A percentile compares a stretch with the other conserved stretches of the same genome.
Evolutionary conservation across 2,329 filamentous ascomycete species (phyloP).

Genomic region (Grosmannia clavigera): DNA sequence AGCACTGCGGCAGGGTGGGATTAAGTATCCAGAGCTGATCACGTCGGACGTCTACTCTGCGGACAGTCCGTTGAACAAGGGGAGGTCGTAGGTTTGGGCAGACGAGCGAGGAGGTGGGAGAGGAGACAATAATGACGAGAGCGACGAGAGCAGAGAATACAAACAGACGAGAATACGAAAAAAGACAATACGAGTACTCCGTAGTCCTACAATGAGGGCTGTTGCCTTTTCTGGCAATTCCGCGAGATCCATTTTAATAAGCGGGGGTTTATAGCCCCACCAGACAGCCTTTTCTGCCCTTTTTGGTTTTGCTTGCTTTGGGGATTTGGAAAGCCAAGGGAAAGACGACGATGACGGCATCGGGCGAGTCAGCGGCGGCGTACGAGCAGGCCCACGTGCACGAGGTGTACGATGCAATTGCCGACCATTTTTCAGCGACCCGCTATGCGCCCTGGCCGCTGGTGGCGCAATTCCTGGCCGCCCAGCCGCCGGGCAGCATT

Average conservation of each 20-base stretch:
- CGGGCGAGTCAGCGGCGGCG: conserved; percentile 13
- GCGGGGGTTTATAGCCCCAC: too few relatives aligned
- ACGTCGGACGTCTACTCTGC: conserved; percentile 45
- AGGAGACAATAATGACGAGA: neutral
- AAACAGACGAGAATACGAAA: too few relatives aligned
- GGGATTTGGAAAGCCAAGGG: too few relatives aligned
- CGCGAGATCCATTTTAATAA: neutral
- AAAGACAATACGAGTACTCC: neutral
- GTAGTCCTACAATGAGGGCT: neutral
- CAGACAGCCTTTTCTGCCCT: too few relatives aligned
- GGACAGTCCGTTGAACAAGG: conserved; percentile 50
- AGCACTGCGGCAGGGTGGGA: conserved; percentile 38
- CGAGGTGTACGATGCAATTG: conserved; percentile 78
- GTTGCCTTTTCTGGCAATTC: neutral
- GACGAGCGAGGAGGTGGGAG: neutral
- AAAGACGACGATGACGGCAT: neutral
- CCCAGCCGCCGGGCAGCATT: conserved; percentile 55
- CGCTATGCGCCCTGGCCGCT: conserved; percentile 84
- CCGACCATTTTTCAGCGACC: conserved; percentile 71
- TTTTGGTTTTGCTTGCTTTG: too few relatives aligned
- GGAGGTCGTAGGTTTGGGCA: conserved; percentile 19
- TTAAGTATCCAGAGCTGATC: conserved; percentile 43
- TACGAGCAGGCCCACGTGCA: conserved; percentile 89
- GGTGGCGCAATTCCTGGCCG: conserved; percentile 63
- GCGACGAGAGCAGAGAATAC: neutral